Base-by-base conservation (phyloP, 2,329 filamentous ascomycete genomes). In the Botrytis elliptica region DNA sequence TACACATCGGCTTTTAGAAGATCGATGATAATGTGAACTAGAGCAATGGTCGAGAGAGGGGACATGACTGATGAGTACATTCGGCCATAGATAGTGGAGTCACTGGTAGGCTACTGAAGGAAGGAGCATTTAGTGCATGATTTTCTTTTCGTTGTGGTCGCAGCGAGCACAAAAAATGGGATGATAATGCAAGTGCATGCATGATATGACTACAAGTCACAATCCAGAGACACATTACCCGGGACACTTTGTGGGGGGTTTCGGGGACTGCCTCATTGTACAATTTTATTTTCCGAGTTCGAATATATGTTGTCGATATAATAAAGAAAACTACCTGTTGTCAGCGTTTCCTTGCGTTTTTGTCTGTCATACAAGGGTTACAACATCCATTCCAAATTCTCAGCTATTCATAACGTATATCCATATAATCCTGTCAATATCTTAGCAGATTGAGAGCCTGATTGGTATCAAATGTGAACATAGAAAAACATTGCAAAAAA, bases 281-380 rank as follows among this genome's bases (percentile, higher is more conserved):
- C 8, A 9, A 29, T 29, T 29, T 8, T 18, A 55, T 6, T 18
- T 55, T 29, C 1, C 12, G 1, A 18, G 3, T 55, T 29, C 14
- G n/a, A 3, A 18, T 29, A 29, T 4, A 55, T 6, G n/a, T 8
- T 55, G 6, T 55, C 14, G 14, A 55, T 29, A 55, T 1, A 18
- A 18, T 18, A 55, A 2, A 29, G 0, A 16, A n/a, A 55, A n/a
- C 14, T 29, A 3, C 6, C 3, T 7, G 3, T 2, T 55, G 52
- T 29, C 52, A 55, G 3, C 3, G 0, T 16, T 29, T 29, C 12
- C 5, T 8, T 18, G 1, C 2, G 3, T 55, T 29, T 0, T 8
- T n/a, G 3, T 55, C n/a, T 29, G 6, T 55, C 3, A 16, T 29
- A 9, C 6, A 2, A 55, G 6, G 2, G 25, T 3, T 18, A 8